Evolutionary conservation across 192 early-diverging fungal species (phyloP).

Genomic region (Backusella psychrophila): DNA sequence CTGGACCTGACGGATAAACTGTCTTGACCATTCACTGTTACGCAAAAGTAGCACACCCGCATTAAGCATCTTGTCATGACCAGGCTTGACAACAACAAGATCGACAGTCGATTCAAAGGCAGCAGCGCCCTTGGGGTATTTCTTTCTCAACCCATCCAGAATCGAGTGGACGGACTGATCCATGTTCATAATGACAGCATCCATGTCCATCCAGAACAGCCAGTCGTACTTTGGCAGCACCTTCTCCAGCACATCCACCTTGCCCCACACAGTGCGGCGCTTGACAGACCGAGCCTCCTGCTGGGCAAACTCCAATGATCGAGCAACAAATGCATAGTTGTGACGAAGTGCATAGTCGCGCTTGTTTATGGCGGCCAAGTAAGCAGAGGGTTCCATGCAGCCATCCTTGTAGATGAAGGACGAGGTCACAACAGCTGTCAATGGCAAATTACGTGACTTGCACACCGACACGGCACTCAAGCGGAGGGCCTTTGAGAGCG

Average conservation of each 20-base stretch:
- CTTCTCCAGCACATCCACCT: constrained; percentile 54
- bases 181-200: constrained; percentile 50
- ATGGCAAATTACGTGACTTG: constrained; percentile 25
- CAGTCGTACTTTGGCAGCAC: constrained; percentile 57
- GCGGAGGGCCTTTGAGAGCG: constrained; percentile 29
- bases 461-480: constrained; percentile 19
- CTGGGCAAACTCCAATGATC: constrained; percentile 54
- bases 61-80: constrained; percentile 50
- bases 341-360: constrained; percentile 47
- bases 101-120: constrained; percentile 39
- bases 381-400: constrained; percentile 54
- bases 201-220: constrained; percentile 66
- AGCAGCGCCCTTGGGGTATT: constrained; percentile 15
- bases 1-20: constrained; percentile 48
- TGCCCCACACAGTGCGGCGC: constrained; percentile 59
- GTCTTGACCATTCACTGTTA: constrained; percentile 51
- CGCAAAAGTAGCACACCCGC: constrained; percentile 59
- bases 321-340: constrained; percentile 54
- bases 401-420: constrained; percentile 51
- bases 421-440: constrained; percentile 49
- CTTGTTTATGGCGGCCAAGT: constrained; percentile 49
- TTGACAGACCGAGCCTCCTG: constrained; percentile 34
- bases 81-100: constrained; percentile 47
- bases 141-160: constrained; percentile 35
- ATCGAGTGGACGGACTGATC: constrained; percentile 40